Evolutionary conservation across 2,329 filamentous ascomycete species (phyloP).

Genomic region (Teratosphaeria nubilosa): DNA sequence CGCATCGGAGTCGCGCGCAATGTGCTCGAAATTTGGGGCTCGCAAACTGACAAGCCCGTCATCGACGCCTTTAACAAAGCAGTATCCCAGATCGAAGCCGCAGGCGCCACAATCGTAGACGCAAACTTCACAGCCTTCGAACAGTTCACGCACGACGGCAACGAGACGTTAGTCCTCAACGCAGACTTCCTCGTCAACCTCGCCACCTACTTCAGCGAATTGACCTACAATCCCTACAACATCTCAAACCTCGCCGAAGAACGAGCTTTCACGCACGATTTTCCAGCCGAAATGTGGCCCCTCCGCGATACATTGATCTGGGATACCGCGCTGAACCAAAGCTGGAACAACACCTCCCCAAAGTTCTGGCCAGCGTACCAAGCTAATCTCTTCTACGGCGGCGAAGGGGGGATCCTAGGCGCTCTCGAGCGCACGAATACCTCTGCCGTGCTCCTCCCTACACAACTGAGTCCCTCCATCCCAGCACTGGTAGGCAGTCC

Average conservation of each 20-base stretch:
- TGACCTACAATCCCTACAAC: constrained; percentile 49
- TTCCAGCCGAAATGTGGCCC: constrained; percentile 49
- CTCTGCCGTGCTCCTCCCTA: constrained; percentile 54
- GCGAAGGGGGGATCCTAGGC: constrained; percentile 50
- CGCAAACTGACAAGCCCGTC: constrained; percentile 30
- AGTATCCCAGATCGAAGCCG: constrained; percentile 41
- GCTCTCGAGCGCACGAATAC: constrained; percentile 47
- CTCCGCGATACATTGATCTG: constrained; percentile 48
- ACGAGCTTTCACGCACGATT: constrained; percentile 45
- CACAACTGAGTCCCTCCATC: constrained; percentile 36
- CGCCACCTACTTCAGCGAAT: constrained; percentile 44
- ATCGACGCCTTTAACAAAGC: constrained; percentile 47
- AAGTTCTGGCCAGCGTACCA: constrained; percentile 50
- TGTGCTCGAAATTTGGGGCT: constrained; percentile 34
- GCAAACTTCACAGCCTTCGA: constrained; percentile 48
- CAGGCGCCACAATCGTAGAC: constrained; percentile 52
- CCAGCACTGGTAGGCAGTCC: constrained; percentile 50
- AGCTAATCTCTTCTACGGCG: constrained; percentile 43
- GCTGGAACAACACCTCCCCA: constrained; percentile 47
- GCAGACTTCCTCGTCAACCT: constrained; percentile 53
- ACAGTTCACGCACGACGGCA: constrained; percentile 31
- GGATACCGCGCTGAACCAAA: constrained; percentile 42
- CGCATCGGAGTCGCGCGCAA: constrained; percentile 57
- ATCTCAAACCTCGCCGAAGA: constrained; percentile 44
- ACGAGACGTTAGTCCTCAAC: constrained; percentile 38